Evolutionary conservation across 192 early-diverging fungal species (phyloP).

Genomic region (Anaeromyces robustus): DNA sequence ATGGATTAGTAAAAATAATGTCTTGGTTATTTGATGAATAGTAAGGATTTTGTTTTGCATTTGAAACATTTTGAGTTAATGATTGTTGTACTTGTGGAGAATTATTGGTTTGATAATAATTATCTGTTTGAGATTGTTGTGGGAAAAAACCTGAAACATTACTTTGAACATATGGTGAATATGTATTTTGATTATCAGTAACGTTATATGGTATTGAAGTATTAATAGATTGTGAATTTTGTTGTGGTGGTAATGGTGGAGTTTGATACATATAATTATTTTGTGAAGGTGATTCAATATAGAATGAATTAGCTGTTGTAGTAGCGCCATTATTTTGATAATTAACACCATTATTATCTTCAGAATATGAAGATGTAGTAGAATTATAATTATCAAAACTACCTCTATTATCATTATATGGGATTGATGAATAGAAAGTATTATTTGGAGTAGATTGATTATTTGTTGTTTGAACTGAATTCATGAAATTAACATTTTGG

Average conservation of each 20-base stretch:
- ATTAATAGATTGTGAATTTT: neutral
- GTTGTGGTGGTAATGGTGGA: neutral
- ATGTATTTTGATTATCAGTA: neutral
- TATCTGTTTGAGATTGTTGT: neutral
- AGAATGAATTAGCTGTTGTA: neutral
- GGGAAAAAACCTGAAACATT: neutral
- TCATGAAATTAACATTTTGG: neutral
- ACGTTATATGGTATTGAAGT: neutral
- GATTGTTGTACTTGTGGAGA: no score
- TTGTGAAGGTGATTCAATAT: neutral
- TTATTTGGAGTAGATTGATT: neutral
- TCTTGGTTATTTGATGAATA: no score
- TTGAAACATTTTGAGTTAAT: no score
- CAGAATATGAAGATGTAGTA: neutral
- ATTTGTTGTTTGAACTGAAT: neutral
- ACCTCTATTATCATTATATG: neutral
- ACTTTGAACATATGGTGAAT: neutral
- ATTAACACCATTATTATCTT: neutral
- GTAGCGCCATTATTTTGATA: neutral
- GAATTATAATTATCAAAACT: neutral
- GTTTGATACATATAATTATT: neutral
- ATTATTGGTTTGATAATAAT: no score
- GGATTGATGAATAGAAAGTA: neutral
- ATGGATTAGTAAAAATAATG: no score
- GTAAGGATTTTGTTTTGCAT: no score